Evolutionary conservation across 345 rosid genomes (phyloP).

Genomic region (Eucalyptus paniculata): DNA sequence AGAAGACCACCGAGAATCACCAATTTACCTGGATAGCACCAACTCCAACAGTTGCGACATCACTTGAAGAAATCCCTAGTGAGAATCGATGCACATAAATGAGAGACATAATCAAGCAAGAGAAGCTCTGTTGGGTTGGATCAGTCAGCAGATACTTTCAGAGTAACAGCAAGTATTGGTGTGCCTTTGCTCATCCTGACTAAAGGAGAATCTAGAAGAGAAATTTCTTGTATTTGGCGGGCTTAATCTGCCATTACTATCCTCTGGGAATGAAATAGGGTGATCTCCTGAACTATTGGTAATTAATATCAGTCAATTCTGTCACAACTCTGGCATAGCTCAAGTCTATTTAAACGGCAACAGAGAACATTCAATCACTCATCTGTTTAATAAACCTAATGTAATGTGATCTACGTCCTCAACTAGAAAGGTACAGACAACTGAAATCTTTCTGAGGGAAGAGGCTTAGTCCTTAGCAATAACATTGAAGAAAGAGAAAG

Average conservation of each 20-base stretch:
- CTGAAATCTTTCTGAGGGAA: neutral
- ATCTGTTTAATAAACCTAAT: neutral
- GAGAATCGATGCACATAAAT: neutral
- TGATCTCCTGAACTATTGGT: neutral
- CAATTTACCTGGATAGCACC: constrained; percentile 78
- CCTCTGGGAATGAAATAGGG: neutral
- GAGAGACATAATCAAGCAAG: neutral
- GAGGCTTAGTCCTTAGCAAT: neutral
- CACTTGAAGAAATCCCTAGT: constrained; percentile 63
- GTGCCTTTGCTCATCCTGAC: neutral
- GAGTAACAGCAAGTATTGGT: neutral
- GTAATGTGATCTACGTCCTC: neutral
- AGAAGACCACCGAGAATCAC: neutral
- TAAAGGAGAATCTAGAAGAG: neutral
- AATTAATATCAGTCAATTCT: neutral
- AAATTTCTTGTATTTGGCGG: neutral
- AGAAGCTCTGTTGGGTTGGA: neutral
- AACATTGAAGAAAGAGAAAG: neutral
- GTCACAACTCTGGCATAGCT: neutral
- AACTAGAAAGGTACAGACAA: neutral
- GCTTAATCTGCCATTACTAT: neutral
- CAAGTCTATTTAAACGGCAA: neutral
- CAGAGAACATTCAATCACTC: neutral
- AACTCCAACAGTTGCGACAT: constrained; percentile 59
- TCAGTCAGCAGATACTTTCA: neutral